Conservation (phyloP, 345 rosid species). For the Camelina sativa region DNA sequence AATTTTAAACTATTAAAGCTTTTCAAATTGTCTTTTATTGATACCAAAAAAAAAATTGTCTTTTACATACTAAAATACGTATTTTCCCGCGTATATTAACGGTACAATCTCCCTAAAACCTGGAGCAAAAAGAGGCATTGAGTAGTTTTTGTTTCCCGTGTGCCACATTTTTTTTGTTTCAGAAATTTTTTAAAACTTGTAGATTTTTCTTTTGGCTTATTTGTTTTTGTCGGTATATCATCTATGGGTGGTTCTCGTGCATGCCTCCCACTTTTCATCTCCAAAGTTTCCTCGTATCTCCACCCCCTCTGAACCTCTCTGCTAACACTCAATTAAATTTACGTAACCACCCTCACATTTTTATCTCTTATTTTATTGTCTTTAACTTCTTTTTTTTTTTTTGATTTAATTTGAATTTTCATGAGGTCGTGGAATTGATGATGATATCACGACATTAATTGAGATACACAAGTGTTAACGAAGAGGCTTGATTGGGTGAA, state of each 20-base stretch:
- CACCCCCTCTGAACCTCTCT: constrained; percentile 27
- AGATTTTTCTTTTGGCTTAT: constrained; percentile 1
- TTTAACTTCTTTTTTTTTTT: too few species aligned
- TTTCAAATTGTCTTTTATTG: not conserved
- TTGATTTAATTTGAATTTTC: not conserved
- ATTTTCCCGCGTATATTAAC: constrained; percentile 4
- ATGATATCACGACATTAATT: constrained; percentile 9
- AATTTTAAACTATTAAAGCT: too few species aligned
- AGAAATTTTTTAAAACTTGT: not conserved
- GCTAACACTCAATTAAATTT: not conserved
- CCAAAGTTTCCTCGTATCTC: constrained; percentile 46
- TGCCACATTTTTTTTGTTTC: constrained; percentile 13
- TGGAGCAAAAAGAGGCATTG: constrained; percentile 30
- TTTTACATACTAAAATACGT: constrained; percentile 12
- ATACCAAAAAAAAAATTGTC: not conserved
- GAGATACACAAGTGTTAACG: constrained; percentile 23
- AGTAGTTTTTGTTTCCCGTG: constrained; percentile 28
- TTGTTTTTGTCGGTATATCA: constrained; percentile 39
- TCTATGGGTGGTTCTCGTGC: constrained; percentile 48
- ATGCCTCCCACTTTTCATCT: constrained; percentile 49
- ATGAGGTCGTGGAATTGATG: constrained; percentile 3
- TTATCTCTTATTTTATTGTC: not conserved
- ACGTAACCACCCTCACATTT: constrained; percentile 28
- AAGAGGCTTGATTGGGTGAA: constrained; percentile 26
- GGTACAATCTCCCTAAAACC: constrained; percentile 34